Evolutionary conservation across 2,329 filamentous ascomycete species (phyloP).

Genomic region (Phialemoniopsis sp.): DNA sequence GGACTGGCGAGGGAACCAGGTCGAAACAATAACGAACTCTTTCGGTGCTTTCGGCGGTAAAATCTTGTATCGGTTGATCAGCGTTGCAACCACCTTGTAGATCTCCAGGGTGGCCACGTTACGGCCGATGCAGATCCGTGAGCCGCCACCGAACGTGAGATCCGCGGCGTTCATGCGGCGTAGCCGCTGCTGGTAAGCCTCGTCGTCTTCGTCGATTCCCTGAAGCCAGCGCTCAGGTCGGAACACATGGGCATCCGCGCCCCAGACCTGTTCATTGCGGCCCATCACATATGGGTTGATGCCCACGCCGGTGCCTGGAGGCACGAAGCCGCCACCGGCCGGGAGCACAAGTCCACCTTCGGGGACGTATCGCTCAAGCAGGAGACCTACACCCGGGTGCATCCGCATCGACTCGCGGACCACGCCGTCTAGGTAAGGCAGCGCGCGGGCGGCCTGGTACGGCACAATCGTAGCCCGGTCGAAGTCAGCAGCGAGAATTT

Average conservation of each 20-base stretch:
- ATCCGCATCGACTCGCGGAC: constrained; percentile 33
- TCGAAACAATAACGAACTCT: too few species aligned
- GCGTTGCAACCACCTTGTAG: constrained; percentile 33
- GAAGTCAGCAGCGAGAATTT: constrained; percentile 26
- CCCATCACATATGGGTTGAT: constrained; percentile 29
- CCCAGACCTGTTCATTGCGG: constrained; percentile 32
- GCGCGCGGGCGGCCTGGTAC: constrained; percentile 12
- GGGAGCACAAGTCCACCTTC: constrained; percentile 11
- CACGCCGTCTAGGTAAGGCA: constrained; percentile 31
- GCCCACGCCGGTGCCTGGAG: constrained; percentile 18
- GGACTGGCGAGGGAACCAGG: constrained; percentile 12
- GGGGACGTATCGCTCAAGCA: constrained; percentile 17
- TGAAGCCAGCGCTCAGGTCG: constrained; percentile 41
- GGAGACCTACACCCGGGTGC: constrained; percentile 26
- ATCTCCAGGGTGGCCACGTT: constrained; percentile 25
- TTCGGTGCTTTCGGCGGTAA: constrained; percentile 15
- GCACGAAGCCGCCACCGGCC: constrained; percentile 15
- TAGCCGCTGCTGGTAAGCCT: constrained; percentile 24
- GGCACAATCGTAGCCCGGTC: constrained; percentile 12
- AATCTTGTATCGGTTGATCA: constrained; percentile 31
- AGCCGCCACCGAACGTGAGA: constrained; percentile 25
- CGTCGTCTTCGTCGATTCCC: constrained; percentile 21
- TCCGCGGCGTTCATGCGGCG: constrained; percentile 27
- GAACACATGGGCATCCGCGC: constrained; percentile 36
- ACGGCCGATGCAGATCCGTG: constrained; percentile 25